phyloP scores from a whole-genome alignment of 2,329 filamentous ascomycete species.

The Alternaria triticimaculans region DNA sequence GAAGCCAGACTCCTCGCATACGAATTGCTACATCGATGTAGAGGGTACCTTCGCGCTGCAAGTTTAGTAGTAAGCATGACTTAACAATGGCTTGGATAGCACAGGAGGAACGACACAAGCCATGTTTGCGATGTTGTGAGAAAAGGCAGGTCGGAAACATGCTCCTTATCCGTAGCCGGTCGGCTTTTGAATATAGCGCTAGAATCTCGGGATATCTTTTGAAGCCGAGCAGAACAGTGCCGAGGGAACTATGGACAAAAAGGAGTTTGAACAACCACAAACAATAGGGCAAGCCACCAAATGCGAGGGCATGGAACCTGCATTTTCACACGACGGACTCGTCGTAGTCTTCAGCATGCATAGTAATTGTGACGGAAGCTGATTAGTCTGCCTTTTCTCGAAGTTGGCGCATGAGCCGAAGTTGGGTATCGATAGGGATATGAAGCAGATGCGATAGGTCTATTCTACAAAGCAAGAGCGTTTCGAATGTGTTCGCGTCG shows the following conservation, averaged over 20 bases:
- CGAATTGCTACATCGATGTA: neutral
- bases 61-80: neutral
- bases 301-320: neutral
- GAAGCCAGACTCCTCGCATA: conserved; percentile 4
- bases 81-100: neutral
- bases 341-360: neutral
- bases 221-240: neutral
- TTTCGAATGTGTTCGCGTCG: neutral
- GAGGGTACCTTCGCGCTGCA: neutral
- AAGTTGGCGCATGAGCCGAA: neutral
- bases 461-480: neutral
- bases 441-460: neutral
- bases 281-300: neutral
- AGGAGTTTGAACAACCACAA: neutral
- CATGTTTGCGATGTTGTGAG: neutral
- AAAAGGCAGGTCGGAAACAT: neutral
- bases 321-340: neutral
- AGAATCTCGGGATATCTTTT: neutral
- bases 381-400: neutral
- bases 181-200: neutral
- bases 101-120: too few species aligned
- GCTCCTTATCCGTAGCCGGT: neutral
- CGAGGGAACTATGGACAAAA: neutral
- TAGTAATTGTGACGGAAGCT: neutral
- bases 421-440: neutral